phyloP scores from a whole-genome alignment of 108 stramenopile genomes.

The Cyclotella atomus region DNA sequence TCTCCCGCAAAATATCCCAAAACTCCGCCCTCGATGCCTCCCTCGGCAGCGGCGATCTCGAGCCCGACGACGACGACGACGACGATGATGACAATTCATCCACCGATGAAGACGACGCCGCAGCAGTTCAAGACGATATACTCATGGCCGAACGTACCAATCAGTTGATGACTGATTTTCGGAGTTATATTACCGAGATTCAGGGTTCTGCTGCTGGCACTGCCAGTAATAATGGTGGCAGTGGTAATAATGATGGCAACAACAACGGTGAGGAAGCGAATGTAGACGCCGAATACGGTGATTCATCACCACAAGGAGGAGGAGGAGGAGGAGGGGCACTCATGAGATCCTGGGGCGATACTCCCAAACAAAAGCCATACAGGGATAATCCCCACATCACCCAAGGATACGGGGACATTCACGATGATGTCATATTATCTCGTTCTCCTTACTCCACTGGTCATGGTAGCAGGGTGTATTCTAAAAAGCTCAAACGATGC shows the following conservation, averaged over 20 bases:
- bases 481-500: constrained; percentile 2
- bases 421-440: background rate
- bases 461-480: background rate
- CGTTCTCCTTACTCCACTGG: background rate
- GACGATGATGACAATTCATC: background rate
- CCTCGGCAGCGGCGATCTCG: background rate
- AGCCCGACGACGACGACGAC: background rate
- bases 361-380: background rate
- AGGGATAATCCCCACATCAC: background rate
- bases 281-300: background rate
- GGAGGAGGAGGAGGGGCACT: no score
- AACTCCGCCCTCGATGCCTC: background rate
- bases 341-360: background rate
- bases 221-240: background rate
- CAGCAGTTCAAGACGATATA: background rate
- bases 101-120: background rate
- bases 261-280: background rate
- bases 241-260: background rate
- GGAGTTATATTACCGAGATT: constrained; percentile 3
- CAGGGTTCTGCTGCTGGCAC: background rate
- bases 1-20: background rate
- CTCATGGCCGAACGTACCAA: constrained; percentile 6
- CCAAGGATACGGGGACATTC: background rate
- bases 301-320: no score
- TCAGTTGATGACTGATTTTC: constrained; percentile 11